Base-by-base conservation (phyloP, 2,329 filamentous ascomycete genomes). In the Phialocephala sp. region DNA sequence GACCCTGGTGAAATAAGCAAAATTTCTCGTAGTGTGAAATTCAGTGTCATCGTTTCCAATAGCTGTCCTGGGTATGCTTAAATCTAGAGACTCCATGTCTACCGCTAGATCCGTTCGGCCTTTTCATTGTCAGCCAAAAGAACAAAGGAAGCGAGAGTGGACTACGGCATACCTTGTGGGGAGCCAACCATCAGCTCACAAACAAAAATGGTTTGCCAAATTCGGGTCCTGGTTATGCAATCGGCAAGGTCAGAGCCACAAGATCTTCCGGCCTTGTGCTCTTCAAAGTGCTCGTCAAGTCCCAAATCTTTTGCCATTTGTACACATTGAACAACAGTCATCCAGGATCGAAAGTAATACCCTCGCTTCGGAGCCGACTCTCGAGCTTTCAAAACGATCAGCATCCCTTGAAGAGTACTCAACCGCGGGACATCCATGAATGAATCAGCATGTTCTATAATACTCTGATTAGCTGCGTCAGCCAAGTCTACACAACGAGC, bases 331-430 rank as follows among this genome's bases (percentile, higher is more conserved):
- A 97, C 94, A 22, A 97, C 88, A 5, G 91, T 92, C 88, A 97
- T 97, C 94, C 95, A 98, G 0, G 95, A 98, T 43, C 94, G 89
- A 79, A 95, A 98, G 78, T 95, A 98, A 76, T 98, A 98, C 0
- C 95, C 95, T 66, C 92, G 89, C 76, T 97, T 97, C 0, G 94
- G 94, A 9, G 91, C 89, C n/a, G 92, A 91, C 78, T 98, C 94
- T 69, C 93, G 87, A 1, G 94, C 95, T 77, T 98, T 98, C 52
- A 97, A 81, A 20, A 97, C 84, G 54, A 98, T 89, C 54, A 97
- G 80, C 67, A 97, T 82, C 2, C 93, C 94, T 79, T 98, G 94
- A 11, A 98, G 88, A 0, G 95, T 98, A 78, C 93, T 97, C 56
- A 98, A 76, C 59, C 94, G 86, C 1, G 94, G 93, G 27, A 94